Percentiles rank a stretch among this genome's conserved stretches.
Conservation (phyloP, 2,329 filamentous ascomycete genomes). For the Pseudogymnoascus sp. region DNA sequence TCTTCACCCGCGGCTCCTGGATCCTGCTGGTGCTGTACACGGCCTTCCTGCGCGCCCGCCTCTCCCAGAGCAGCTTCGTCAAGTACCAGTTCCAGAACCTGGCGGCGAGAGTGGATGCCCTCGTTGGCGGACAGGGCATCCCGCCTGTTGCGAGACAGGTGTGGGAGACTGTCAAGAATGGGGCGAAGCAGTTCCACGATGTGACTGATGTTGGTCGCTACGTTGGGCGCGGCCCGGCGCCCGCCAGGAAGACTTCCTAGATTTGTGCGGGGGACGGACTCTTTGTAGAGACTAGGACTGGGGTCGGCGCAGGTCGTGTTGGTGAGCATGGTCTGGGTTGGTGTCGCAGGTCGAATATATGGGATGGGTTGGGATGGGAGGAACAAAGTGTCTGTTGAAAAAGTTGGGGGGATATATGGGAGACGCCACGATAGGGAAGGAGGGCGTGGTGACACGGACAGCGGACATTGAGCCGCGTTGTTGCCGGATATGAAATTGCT, state of each 20-base stretch:
- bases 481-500: neutral
- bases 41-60: conserved; percentile 83
- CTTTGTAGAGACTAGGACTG: conserved; percentile 6
- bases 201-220: conserved; percentile 73
- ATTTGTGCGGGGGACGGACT: neutral
- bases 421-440: neutral
- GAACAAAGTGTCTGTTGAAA: conserved; percentile 3
- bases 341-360: neutral
- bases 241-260: conserved; percentile 57
- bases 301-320: conserved; percentile 2
- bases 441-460: neutral
- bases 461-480: conserved; percentile 1
- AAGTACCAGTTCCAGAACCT: conserved; percentile 69
- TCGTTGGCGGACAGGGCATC: conserved; percentile 77
- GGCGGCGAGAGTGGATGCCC: conserved; percentile 67
- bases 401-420: neutral
- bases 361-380: neutral
- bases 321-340: neutral
- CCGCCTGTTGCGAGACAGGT: conserved; percentile 69
- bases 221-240: conserved; percentile 39
- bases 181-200: conserved; percentile 65
- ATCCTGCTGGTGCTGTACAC: conserved; percentile 80
- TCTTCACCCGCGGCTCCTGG: conserved; percentile 89
- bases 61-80: conserved; percentile 86
- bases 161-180: conserved; percentile 73